Evolutionary conservation across 768 basidiomycete genomes (phyloP).

Genomic region (Lepiota subincarnata): DNA sequence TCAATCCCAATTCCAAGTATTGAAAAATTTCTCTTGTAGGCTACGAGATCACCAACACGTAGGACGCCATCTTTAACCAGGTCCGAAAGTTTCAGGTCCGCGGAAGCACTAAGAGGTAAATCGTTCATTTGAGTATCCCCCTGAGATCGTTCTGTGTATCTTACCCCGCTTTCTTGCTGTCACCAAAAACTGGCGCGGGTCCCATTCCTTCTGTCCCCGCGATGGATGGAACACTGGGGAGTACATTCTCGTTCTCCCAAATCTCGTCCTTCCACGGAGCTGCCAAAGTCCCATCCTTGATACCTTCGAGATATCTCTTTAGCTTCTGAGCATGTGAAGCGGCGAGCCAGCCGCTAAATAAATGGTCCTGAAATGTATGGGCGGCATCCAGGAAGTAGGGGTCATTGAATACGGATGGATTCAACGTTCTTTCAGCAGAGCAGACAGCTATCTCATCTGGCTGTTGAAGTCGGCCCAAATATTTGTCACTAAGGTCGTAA

Average conservation of each 20-base stretch:
- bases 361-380: conserved; percentile 58
- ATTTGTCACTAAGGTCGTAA: conserved; percentile 20
- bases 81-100: conserved; percentile 40
- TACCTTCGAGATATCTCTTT: conserved; percentile 37
- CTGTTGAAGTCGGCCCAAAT: conserved; percentile 37
- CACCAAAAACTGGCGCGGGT: conserved; percentile 13
- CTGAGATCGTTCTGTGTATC: conserved; percentile 2
- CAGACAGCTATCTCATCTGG: conserved; percentile 11
- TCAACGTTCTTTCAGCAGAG: conserved; percentile 20
- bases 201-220: conserved; percentile 7
- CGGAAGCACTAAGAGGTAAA: conserved; percentile 27
- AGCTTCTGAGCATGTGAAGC: conserved; percentile 39
- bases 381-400: conserved; percentile 51
- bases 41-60: conserved; percentile 50
- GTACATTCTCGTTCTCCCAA: conserved; percentile 45
- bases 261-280: conserved; percentile 63
- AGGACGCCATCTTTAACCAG: conserved; percentile 43
- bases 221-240: conserved; percentile 7
- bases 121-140: neutral
- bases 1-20: conserved; percentile 36
- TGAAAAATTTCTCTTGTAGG: conserved; percentile 47
- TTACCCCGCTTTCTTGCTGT: conserved; percentile 28
- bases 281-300: conserved; percentile 41
- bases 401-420: conserved; percentile 43
- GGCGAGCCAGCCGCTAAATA: conserved; percentile 49